These are phyloP conservation scores for Arxiozyma slooffiae DNA, from an alignment of 1,139 yeast genomes.

Conservation along the genomic window DNA sequence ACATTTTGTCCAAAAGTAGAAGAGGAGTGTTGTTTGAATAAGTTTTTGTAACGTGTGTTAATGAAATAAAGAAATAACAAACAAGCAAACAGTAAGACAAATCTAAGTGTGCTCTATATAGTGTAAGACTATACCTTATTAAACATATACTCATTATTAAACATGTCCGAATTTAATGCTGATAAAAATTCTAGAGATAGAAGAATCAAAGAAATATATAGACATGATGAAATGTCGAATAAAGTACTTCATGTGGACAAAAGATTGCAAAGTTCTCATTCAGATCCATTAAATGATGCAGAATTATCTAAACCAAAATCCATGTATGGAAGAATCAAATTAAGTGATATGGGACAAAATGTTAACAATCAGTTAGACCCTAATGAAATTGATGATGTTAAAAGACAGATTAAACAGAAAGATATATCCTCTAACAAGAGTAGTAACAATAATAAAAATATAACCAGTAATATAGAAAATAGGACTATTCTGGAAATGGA, in stretches of 20 bases:
- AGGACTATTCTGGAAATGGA: slow-evolving; percentile 31
- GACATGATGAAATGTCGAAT: slow-evolving; percentile 65
- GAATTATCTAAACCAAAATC: slow-evolving; percentile 58
- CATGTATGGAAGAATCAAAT: slow-evolving; percentile 52
- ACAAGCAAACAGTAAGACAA: background rate
- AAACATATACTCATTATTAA: background rate
- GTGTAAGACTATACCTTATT: background rate
- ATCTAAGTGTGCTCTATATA: background rate
- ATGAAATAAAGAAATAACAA: background rate
- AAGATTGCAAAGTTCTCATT: slow-evolving; percentile 35
- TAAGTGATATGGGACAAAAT: slow-evolving; percentile 61
- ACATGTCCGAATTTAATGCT: slow-evolving; percentile 1
- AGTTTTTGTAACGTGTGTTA: background rate
- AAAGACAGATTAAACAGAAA: slow-evolving; percentile 6
- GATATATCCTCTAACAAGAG: background rate
- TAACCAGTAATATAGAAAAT: slow-evolving; percentile 2
- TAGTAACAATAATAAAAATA: background rate
- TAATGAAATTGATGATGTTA: slow-evolving; percentile 18
- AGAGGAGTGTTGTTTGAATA: background rate
- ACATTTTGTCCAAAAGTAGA: background rate
- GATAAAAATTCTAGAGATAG: slow-evolving; percentile 11
- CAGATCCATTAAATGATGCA: slow-evolving; percentile 37
- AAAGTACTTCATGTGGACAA: slow-evolving; percentile 57
- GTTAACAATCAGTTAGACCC: slow-evolving; percentile 20
- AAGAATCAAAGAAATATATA: slow-evolving; percentile 33